These are phyloP conservation scores for Nakazawaea anatomiae DNA, from an alignment of 805 yeast genomes.

Conservation along the genomic window DNA sequence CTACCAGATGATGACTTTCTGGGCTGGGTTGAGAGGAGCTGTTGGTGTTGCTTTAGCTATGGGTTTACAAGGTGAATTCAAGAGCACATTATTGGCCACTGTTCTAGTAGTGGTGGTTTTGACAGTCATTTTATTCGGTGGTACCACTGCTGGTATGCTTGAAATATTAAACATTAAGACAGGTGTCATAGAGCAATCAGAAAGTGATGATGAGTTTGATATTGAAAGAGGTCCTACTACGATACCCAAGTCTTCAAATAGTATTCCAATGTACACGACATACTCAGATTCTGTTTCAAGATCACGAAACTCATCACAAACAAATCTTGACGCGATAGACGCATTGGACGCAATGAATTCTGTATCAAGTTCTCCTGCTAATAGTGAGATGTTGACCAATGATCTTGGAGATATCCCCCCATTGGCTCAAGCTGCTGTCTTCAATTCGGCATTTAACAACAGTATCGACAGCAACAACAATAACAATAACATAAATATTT, in stretches of 20 bases:
- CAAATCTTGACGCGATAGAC: slow-evolving; percentile 3
- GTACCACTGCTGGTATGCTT: slow-evolving; percentile 97
- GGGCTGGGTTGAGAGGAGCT: slow-evolving; percentile 99
- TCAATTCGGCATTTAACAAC: slow-evolving; percentile 1
- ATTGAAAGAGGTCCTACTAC: slow-evolving; percentile 50
- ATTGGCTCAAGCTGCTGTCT: slow-evolving; percentile 9
- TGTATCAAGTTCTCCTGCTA: slow-evolving; percentile 15
- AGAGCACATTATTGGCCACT: slow-evolving; percentile 84
- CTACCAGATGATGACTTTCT: slow-evolving; percentile 97
- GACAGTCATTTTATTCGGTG: slow-evolving; percentile 95
- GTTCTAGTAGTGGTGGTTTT: slow-evolving; percentile 94
- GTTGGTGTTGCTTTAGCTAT: slow-evolving; percentile 98
- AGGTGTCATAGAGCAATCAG: slow-evolving; percentile 79
- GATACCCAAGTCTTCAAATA: slow-evolving; percentile 13
- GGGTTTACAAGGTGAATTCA: slow-evolving; percentile 93
- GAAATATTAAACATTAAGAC: slow-evolving; percentile 90
- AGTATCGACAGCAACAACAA: background rate
- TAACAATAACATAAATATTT: slow-evolving; percentile 3
- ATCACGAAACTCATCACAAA: slow-evolving; percentile 25
- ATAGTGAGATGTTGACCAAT: slow-evolving; percentile 21
- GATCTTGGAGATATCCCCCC: slow-evolving; percentile 34
- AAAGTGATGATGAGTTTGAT: slow-evolving; percentile 93
- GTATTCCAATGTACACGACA: slow-evolving; percentile 15
- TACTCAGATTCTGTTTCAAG: slow-evolving; percentile 10
- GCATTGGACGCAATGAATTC: slow-evolving; percentile 14